Base-by-base conservation (phyloP, 164 flowering plant species). In the Vitis riparia region DNA sequence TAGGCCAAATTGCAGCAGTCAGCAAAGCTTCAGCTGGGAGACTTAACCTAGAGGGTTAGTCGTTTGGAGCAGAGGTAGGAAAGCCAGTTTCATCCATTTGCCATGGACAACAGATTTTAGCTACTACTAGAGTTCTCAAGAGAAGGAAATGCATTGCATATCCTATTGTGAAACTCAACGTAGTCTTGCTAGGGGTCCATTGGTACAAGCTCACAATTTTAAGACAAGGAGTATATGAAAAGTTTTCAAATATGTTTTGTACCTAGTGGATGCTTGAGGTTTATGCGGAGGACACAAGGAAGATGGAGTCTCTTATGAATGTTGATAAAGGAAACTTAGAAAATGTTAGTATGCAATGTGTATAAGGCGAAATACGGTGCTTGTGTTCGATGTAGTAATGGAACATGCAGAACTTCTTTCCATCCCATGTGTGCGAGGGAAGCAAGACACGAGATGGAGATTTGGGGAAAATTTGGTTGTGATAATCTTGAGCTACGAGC, bases 391-490 rank as follows among this genome's bases (percentile, higher is more conserved):
- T 96, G 99, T 84, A 92, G 94, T 81, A 82, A 92, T 77, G 99
- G 96, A 80, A 71, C 94, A 47, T 95, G 99, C 81, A 83, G 99
- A 78, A 81, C 91, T 69, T 77, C 96, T n/a, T 95, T 95, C 71
- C 99, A 95, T 84, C 99, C 99, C 66, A 78, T 87, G 63, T 95
- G 99, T 85, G 98, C 97, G 15, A 84, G 98, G 83, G 98, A 90
- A 77, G 99, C 94, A 57, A 86, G 84, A 67, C 86, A 89, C 51
- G 83, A 88, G 74, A 85, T 93, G 87, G 99, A 95, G 86, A 87
- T 93, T 11, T 91, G 99, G 98, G 98, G 96, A 61, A 95, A 84
- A 78, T 70, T 78, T 77, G 97, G 91, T 57, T 77, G 75, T 76
- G 88, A 87, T 76, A 83, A 84, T 86, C 88, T 93, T 80, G 99